Base-by-base conservation (phyloP, 768 basidiomycete species). In the Amanita polypyramis region DNA sequence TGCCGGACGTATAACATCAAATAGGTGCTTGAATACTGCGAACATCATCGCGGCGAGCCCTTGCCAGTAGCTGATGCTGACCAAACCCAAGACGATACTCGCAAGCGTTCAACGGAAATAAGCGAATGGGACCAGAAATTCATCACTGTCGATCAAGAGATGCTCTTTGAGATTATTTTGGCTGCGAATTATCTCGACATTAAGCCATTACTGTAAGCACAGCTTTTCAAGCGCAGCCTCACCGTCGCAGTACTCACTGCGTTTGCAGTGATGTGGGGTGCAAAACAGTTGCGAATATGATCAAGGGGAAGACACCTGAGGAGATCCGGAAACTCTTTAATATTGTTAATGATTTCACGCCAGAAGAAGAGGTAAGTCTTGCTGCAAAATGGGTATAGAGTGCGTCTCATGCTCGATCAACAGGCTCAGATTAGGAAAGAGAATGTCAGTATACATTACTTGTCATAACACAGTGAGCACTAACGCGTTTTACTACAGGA, bases 201-300 rank as follows among this genome's bases (percentile, higher is more conserved):
- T 77, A 98, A 98, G 72, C 86, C 94, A 17, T 78, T 98, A 41
- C 80, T 98, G 95, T 96, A 59, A 56, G 88, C 25, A 27, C 7
- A 27, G 25, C 25, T 7, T 72, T 4, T 49, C 53, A 7, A 33
- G 47, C n/a, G 23, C 23, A 43, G n/a, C 29, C 21, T 52, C 25
- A 15, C 5, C 39, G 12, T 39, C 41, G 37, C 8, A 21, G 49
- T 19, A 40, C 14, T 44, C 14, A 12, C 27, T 38, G 19, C 19
- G 12, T n/a, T 40, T 27, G 41, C 55, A 95, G 92, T 55, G 94
- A 96, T 60, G 91, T 96, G 51, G 94, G 94, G 1, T 96, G 94
- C 79, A 95, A 96, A 75, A 96, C 92, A 3, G 94, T 96, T 4
- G 96, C 96, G 11, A 98, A 98, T 76, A 99, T 98, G 96, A 98